Evolutionary conservation across 2,329 filamentous ascomycete genomes (phyloP).

Genomic region (Didymella arachidicola): DNA sequence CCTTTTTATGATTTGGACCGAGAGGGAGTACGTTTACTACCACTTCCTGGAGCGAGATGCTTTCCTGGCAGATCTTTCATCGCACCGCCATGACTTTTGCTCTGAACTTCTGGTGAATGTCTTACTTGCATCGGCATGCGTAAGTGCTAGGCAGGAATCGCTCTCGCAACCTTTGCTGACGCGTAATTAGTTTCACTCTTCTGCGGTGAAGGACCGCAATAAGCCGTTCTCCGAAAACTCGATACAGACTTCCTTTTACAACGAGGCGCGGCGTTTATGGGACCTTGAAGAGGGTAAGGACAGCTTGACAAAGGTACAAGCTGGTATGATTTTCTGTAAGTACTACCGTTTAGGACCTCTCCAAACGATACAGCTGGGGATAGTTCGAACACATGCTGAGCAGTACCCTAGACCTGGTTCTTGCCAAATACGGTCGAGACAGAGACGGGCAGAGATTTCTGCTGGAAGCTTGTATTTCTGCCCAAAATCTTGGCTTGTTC

Average conservation of each 20-base stretch:
- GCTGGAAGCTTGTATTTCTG: slow-evolving; percentile 37
- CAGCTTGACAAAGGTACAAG: slow-evolving; percentile 37
- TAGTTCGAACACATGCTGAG: neutral
- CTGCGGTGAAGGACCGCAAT: slow-evolving; percentile 37
- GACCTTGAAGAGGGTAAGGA: slow-evolving; percentile 33
- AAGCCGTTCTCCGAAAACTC: slow-evolving; percentile 38
- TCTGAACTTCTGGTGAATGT: slow-evolving; percentile 43
- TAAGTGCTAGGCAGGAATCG: slow-evolving; percentile 23
- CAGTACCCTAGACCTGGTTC: slow-evolving; percentile 27
- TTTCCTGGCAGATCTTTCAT: slow-evolving; percentile 42
- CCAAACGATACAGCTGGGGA: neutral
- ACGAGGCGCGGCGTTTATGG: slow-evolving; percentile 42
- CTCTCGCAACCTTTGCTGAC: neutral
- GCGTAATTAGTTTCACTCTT: slow-evolving; percentile 35
- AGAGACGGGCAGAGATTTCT: slow-evolving; percentile 41
- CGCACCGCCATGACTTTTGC: slow-evolving; percentile 36
- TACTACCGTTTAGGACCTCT: neutral
- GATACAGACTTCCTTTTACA: slow-evolving; percentile 39
- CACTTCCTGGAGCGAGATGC: slow-evolving; percentile 43
- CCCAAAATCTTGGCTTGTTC: slow-evolving; percentile 36
- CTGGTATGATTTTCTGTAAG: slow-evolving; percentile 39
- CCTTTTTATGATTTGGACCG: slow-evolving; percentile 40
- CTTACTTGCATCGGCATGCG: slow-evolving; percentile 41
- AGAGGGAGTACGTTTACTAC: slow-evolving; percentile 39
- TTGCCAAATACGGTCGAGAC: slow-evolving; percentile 44